phyloP scores from a whole-genome alignment of 495 filamentous ascomycete species.

The Neurospora hispaniola region DNA sequence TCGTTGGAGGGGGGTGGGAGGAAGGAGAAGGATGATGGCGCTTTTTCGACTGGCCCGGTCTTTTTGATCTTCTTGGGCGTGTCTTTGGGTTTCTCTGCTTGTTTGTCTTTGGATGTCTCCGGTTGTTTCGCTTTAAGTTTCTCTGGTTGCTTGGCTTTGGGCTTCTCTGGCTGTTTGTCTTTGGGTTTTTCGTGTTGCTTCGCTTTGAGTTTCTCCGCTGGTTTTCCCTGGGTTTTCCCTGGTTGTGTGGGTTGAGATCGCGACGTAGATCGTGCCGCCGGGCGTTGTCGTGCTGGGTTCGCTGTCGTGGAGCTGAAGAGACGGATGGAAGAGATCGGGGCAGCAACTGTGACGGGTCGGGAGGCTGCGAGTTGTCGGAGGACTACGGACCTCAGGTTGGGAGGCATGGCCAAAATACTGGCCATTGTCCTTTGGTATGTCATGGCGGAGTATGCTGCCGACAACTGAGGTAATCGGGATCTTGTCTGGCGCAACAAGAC shows the following conservation, averaged over 20 bases:
- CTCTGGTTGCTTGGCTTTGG: neutral
- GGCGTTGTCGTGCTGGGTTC: neutral
- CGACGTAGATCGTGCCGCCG: neutral
- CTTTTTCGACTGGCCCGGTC: neutral
- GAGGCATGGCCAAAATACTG: constrained; percentile 10
- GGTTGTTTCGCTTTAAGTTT: neutral
- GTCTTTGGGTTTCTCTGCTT: neutral
- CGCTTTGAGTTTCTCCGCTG: neutral
- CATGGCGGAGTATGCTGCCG: neutral
- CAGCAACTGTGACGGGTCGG: neutral
- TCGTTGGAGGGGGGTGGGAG: constrained; percentile 25
- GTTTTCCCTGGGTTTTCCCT: neutral
- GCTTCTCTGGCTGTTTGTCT: neutral
- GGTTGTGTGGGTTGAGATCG: neutral
- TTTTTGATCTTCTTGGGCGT: neutral
- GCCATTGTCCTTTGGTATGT: neutral
- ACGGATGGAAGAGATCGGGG: constrained; percentile 1
- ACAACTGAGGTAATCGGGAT: neutral
- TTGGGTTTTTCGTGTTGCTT: neutral
- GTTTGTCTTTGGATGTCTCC: neutral
- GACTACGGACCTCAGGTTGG: constrained; percentile 5
- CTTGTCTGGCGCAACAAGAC: neutral
- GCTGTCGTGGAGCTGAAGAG: neutral
- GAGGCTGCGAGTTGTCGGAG: constrained; percentile 1
- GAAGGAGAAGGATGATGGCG: constrained; percentile 14